phyloP scores from a whole-genome alignment of 768 basidiomycete genomes.

The Pleurotus salmoneostramineus region DNA sequence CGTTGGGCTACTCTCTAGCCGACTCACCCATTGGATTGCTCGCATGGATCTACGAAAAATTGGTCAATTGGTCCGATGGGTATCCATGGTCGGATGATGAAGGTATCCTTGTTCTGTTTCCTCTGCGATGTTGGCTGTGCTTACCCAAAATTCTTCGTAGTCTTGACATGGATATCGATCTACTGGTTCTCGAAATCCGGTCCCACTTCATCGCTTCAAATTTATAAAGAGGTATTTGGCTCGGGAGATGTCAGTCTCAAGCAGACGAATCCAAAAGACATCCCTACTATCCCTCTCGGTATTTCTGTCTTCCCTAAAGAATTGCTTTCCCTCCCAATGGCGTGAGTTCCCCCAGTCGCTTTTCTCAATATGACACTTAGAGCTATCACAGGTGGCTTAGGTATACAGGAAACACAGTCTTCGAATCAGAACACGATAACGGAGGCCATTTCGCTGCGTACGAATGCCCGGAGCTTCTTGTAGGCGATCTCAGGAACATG shows the following conservation, averaged over 20 bases:
- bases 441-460: slow-evolving; percentile 47
- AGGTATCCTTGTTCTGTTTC: slow-evolving; percentile 23
- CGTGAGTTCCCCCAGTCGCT: slow-evolving; percentile 16
- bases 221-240: slow-evolving; percentile 48
- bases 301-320: slow-evolving; percentile 51
- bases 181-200: slow-evolving; percentile 57
- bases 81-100: slow-evolving; percentile 61
- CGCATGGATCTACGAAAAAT: slow-evolving; percentile 52
- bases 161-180: slow-evolving; percentile 56
- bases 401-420: slow-evolving; percentile 13
- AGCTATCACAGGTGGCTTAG: slow-evolving; percentile 16
- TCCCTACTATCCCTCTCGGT: background rate
- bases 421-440: slow-evolving; percentile 27
- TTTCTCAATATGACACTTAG: background rate
- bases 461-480: slow-evolving; percentile 36
- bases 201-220: slow-evolving; percentile 52
- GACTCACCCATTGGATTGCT: slow-evolving; percentile 56
- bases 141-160: slow-evolving; percentile 24
- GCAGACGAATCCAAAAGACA: background rate
- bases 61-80: slow-evolving; percentile 42
- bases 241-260: slow-evolving; percentile 13
- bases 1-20: slow-evolving; percentile 47
- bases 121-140: slow-evolving; percentile 5
- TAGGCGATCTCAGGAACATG: slow-evolving; percentile 38
- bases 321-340: slow-evolving; percentile 23